A percentile compares a stretch with the other conserved stretches of the same genome.
These are phyloP conservation scores for Tylopilus orsonianus DNA, from an alignment of 1,284 basidiomycete genomes.

Conservation along the genomic window DNA sequence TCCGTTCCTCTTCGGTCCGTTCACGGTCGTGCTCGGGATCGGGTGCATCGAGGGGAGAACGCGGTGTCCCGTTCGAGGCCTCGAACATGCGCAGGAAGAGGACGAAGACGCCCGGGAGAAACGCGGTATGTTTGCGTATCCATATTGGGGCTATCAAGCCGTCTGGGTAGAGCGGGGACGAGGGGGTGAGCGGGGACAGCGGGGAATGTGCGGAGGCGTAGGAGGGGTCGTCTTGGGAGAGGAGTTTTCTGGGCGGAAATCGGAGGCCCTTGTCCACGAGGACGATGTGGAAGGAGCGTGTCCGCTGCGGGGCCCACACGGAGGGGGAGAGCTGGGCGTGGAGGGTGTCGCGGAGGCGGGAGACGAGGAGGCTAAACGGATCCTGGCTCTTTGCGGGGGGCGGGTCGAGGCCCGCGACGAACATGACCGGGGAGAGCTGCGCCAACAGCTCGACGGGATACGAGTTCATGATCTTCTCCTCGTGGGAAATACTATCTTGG, in stretches of 20 bases:
- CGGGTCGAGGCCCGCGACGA: conserved; percentile 81
- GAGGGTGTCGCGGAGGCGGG: conserved; percentile 63
- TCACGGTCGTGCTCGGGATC: conserved; percentile 54
- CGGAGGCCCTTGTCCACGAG: conserved; percentile 81
- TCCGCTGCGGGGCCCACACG: conserved; percentile 63
- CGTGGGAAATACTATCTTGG: no score
- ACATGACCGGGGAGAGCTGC: conserved; percentile 89
- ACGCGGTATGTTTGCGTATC: conserved; percentile 92
- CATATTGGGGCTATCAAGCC: conserved; percentile 96
- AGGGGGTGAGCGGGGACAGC: conserved; percentile 83
- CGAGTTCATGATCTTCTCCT: conserved; percentile 69
- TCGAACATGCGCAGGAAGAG: conserved; percentile 85
- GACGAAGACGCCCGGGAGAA: conserved; percentile 91
- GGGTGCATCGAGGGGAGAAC: conserved; percentile 53
- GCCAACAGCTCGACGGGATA: conserved; percentile 82
- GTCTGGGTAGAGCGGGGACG: conserved; percentile 90
- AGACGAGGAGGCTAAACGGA: conserved; percentile 52
- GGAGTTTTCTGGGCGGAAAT: conserved; percentile 85
- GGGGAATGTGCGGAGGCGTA: conserved; percentile 74
- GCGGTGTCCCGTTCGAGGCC: conserved; percentile 40
- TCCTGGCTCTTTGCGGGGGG: conserved; percentile 46
- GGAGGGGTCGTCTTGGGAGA: conserved; percentile 51
- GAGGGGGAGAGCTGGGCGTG: conserved; percentile 59
- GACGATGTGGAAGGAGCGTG: conserved; percentile 77
- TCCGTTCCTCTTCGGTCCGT: conserved; percentile 66